phyloP scores from a whole-genome alignment of 2,329 filamentous ascomycete species.

The Pezicula rhizophila region DNA sequence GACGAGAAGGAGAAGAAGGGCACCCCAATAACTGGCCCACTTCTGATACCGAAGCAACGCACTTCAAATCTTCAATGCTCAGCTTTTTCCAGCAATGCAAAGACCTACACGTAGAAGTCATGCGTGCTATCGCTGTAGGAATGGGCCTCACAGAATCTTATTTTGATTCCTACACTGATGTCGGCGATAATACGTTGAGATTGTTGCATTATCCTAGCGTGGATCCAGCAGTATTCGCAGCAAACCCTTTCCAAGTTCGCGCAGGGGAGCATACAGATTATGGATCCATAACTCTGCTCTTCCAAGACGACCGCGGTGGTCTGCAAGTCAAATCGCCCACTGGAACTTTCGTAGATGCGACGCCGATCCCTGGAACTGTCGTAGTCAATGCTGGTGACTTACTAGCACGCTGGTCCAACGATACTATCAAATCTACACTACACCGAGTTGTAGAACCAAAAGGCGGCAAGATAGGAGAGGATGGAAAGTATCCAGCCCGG shows the following conservation, averaged over 20 bases:
- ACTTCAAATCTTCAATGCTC: conserved; percentile 69
- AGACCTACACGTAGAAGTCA: conserved; percentile 66
- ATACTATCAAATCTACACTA: conserved; percentile 82
- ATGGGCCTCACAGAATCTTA: conserved; percentile 65
- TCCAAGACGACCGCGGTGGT: conserved; percentile 46
- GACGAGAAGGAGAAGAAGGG: conserved; percentile 50
- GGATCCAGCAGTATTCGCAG: conserved; percentile 38
- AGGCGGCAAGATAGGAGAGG: conserved; percentile 39
- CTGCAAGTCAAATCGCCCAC: conserved; percentile 59
- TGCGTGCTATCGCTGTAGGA: conserved; percentile 79
- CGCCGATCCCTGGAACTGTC: conserved; percentile 72
- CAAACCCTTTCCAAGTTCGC: conserved; percentile 42
- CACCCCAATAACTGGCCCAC: conserved; percentile 76
- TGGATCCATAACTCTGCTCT: conserved; percentile 44
- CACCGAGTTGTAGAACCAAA: conserved; percentile 88
- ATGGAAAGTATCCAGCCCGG: conserved; percentile 57
- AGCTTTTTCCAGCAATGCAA: conserved; percentile 72
- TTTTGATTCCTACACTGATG: conserved; percentile 71
- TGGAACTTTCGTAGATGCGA: conserved; percentile 75
- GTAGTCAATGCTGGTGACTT: conserved; percentile 88
- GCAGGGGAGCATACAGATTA: conserved; percentile 50
- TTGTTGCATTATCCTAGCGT: conserved; percentile 53
- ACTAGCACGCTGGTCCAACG: conserved; percentile 83
- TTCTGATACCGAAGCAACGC: conserved; percentile 37
- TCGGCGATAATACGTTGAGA: conserved; percentile 55